Evolutionary conservation across 441 rosid species (phyloP).

Genomic region (Raphanus hybrid): DNA sequence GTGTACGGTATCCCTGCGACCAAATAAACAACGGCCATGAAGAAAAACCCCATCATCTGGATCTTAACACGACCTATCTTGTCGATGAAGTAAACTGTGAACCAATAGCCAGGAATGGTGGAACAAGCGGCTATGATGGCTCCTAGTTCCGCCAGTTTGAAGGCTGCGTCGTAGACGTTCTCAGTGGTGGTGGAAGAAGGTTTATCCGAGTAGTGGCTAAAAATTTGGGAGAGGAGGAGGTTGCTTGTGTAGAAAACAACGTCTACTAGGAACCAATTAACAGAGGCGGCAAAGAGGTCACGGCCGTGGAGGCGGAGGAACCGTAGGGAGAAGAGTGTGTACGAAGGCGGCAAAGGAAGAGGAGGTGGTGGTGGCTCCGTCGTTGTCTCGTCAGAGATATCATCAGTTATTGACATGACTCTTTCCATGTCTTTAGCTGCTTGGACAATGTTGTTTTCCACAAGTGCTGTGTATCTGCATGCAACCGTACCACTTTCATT

Average conservation of each 20-base stretch:
- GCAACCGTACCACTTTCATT: conserved; percentile 1
- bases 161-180: conserved; percentile 47
- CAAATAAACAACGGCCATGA: conserved; percentile 58
- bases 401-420: conserved; percentile 50
- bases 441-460: conserved; percentile 57
- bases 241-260: conserved; percentile 58
- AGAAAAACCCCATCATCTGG: conserved; percentile 60
- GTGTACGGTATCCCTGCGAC: conserved; percentile 53
- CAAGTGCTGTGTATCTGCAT: conserved; percentile 68
- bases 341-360: conserved; percentile 25
- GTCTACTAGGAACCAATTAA: conserved; percentile 65
- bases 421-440: conserved; percentile 72
- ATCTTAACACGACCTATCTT: conserved; percentile 60
- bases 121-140: conserved; percentile 54
- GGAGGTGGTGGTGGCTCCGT: conserved; percentile 21
- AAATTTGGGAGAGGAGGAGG: conserved; percentile 60
- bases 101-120: conserved; percentile 67
- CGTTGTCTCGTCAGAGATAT: conserved; percentile 34
- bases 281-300: conserved; percentile 60
- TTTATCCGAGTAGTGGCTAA: conserved; percentile 23
- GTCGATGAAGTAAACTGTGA: conserved; percentile 65
- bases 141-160: conserved; percentile 46
- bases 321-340: conserved; percentile 50
- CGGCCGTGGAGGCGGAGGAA: conserved; percentile 65
- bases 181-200: conserved; percentile 10